Evolutionary conservation across 2,329 filamentous ascomycete species (phyloP).

Genomic region (Trichoderma koningiopsis): DNA sequence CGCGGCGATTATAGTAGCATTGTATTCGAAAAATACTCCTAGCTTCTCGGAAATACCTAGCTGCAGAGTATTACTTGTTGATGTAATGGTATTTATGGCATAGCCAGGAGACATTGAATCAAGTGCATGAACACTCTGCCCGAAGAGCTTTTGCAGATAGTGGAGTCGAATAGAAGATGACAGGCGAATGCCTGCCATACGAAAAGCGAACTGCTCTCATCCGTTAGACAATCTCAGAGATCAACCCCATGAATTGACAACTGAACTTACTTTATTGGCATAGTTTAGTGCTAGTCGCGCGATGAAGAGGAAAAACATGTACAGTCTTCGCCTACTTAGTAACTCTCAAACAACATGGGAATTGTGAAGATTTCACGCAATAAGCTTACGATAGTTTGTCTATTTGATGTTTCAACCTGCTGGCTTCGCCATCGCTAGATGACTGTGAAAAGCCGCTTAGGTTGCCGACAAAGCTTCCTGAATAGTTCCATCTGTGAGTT

Average conservation of each 20-base stretch:
- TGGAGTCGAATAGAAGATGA: slow-evolving; percentile 64
- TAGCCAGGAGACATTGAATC: slow-evolving; percentile 65
- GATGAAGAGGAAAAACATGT: neutral
- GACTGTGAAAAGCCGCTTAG: neutral
- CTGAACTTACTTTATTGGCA: neutral
- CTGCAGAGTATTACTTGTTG: slow-evolving; percentile 64
- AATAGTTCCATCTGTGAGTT: neutral
- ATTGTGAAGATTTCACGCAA: neutral
- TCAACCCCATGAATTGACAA: neutral
- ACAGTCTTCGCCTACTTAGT: neutral
- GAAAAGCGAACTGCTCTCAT: slow-evolving; percentile 56
- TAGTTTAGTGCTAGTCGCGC: neutral
- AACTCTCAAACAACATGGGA: neutral
- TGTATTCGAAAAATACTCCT: slow-evolving; percentile 59
- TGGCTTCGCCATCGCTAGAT: neutral
- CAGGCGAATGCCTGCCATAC: slow-evolving; percentile 62
- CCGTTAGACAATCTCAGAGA: neutral
- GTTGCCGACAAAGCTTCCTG: neutral
- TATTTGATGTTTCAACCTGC: neutral
- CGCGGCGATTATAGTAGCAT: slow-evolving; percentile 53
- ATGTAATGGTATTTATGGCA: slow-evolving; percentile 65
- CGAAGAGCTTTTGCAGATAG: slow-evolving; percentile 65
- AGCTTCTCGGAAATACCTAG: slow-evolving; percentile 66
- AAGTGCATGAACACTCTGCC: slow-evolving; percentile 67
- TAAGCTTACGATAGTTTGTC: neutral